phyloP scores from a whole-genome alignment of 2,329 filamentous ascomycete genomes.

The Phaeosphaeriaceae sp. region DNA sequence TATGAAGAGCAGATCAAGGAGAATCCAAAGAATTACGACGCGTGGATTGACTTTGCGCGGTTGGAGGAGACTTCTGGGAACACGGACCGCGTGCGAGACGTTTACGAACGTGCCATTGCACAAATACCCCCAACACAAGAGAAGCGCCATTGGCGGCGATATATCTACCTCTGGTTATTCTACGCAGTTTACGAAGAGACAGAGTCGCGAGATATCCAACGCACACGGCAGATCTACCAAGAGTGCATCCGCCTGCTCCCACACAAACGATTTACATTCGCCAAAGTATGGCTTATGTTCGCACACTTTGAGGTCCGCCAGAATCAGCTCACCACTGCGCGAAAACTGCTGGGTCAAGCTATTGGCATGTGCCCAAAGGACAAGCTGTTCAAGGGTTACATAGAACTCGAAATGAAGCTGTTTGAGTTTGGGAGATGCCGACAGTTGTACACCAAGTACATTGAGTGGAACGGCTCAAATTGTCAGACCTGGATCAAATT shows the following conservation, averaged over 20 bases:
- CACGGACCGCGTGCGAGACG: slow-evolving; percentile 81
- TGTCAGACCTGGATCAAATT: slow-evolving; percentile 96
- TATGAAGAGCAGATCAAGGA: slow-evolving; percentile 95
- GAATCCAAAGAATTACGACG: slow-evolving; percentile 95
- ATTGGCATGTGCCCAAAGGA: slow-evolving; percentile 97
- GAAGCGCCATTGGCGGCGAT: slow-evolving; percentile 95
- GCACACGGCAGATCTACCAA: slow-evolving; percentile 88
- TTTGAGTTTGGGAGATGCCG: slow-evolving; percentile 94
- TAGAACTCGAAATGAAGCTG: slow-evolving; percentile 89
- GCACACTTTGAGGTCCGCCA: slow-evolving; percentile 94
- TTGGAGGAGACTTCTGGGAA: slow-evolving; percentile 88
- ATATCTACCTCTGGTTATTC: slow-evolving; percentile 98
- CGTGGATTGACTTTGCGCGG: slow-evolving; percentile 94
- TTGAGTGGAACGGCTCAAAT: slow-evolving; percentile 90
- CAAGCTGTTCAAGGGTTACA: slow-evolving; percentile 91
- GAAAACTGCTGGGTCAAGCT: slow-evolving; percentile 87
- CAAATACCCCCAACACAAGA: slow-evolving; percentile 95
- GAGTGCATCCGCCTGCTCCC: slow-evolving; percentile 88
- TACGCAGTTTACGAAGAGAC: slow-evolving; percentile 96
- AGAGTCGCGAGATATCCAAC: slow-evolving; percentile 76
- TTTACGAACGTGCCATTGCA: slow-evolving; percentile 94
- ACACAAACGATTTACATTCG: slow-evolving; percentile 96
- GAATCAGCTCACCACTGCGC: slow-evolving; percentile 76
- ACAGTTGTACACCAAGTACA: slow-evolving; percentile 90
- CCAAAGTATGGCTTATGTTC: slow-evolving; percentile 93